These are phyloP conservation scores for Colletotrichum eleusines DNA, from an alignment of 2,329 filamentous ascomycete species.

Conservation along the genomic window DNA sequence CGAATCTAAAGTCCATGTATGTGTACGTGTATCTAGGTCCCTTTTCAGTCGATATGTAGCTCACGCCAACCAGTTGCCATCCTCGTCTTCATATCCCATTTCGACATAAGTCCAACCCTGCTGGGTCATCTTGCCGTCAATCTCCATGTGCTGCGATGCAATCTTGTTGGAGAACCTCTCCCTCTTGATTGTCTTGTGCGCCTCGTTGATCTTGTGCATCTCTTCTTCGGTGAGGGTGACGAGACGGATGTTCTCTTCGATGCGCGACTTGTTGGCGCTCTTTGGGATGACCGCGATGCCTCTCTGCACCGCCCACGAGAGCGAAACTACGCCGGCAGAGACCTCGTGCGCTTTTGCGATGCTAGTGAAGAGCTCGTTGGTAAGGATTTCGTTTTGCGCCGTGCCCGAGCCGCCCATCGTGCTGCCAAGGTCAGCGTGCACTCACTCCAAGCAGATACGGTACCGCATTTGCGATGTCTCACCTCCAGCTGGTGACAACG, in stretches of 20 bases:
- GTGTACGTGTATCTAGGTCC: no score
- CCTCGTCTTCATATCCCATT: constrained; percentile 48
- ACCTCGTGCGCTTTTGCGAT: constrained; percentile 45
- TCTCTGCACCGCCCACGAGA: constrained; percentile 47
- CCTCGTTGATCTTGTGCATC: constrained; percentile 46
- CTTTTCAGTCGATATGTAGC: no score
- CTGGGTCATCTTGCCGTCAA: constrained; percentile 44
- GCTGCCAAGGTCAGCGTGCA: not conserved
- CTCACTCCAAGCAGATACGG: not conserved
- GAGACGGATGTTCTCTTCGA: constrained; percentile 46
- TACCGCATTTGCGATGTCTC: constrained; percentile 1
- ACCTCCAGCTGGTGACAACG: constrained; percentile 49
- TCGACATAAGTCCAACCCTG: constrained; percentile 45
- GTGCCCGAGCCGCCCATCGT: constrained; percentile 35
- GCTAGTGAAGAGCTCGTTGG: constrained; percentile 43
- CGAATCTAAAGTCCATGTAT: not conserved
- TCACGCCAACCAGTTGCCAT: constrained; percentile 46
- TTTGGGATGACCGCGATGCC: constrained; percentile 46
- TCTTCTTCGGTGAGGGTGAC: constrained; percentile 47
- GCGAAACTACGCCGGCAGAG: constrained; percentile 46
- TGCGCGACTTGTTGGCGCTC: constrained; percentile 43
- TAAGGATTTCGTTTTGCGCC: constrained; percentile 42
- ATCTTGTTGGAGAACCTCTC: constrained; percentile 44
- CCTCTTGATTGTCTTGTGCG: constrained; percentile 44
- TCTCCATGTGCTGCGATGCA: constrained; percentile 36